Evolutionary conservation across 148 eudicot genomes (phyloP).

Genomic region (Silene latifolia): DNA sequence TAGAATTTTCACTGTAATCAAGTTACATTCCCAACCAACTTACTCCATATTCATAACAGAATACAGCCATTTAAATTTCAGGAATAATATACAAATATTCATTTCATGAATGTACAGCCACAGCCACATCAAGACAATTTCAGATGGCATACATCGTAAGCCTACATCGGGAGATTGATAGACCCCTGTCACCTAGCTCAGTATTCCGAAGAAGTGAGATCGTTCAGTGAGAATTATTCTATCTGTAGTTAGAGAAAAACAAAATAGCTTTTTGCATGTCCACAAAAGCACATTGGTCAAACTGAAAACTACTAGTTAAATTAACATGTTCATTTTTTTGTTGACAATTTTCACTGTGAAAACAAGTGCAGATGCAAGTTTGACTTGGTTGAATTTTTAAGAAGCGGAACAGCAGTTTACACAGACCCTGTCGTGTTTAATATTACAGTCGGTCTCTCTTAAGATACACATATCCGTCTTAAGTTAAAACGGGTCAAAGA

Average conservation of each 20-base stretch:
- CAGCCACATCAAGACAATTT: not conserved
- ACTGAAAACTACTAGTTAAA: no score
- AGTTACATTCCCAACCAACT: not conserved
- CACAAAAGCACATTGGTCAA: not conserved
- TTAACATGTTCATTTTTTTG: no score
- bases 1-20: not conserved
- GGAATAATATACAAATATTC: not conserved
- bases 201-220: not conserved
- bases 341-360: no score
- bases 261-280: not conserved
- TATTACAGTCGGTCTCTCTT: no score
- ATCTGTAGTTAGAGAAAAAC: no score
- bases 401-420: no score
- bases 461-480: no score
- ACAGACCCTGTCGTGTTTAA: no score
- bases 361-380: no score
- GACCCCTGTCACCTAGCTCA: not conserved
- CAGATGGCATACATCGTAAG: not conserved
- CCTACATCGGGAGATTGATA: not conserved
- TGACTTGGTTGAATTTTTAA: no score
- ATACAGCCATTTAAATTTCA: not conserved
- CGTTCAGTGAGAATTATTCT: no score
- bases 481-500: no score
- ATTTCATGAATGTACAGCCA: not conserved
- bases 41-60: not conserved